Evolutionary conservation across 768 basidiomycete species (phyloP), one percentile per base, ranked within the genome.

Genomic region (Coprinopsis cinerea): DNA sequence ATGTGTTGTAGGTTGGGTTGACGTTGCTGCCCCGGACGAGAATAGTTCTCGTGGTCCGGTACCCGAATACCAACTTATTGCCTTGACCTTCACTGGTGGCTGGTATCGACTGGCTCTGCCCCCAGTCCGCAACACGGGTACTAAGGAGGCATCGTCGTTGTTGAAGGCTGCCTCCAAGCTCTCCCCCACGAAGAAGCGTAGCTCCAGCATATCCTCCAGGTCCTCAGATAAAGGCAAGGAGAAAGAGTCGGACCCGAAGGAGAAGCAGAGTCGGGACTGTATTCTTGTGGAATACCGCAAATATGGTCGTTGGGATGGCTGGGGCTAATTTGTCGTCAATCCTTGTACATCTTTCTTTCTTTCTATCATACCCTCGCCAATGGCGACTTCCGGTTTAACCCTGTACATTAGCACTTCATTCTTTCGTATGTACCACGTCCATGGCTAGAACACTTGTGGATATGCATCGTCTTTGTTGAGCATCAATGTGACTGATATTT

Each of bases 291-390:
- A 93, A 62, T 93, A 83, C 64, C 70, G 89, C 55, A 74, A 85
- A 55, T 92, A 83, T 60, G 92, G 91, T 20, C 73, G 88, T 48
- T 92, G 90, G 88, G 91, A 93, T 71, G 91, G 90, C 0, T 93
- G 91, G 91, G 80, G 73, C 26, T 83, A 60, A 61, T 10, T 10
- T 52, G 14, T 42, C 25, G 20, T 26, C 40, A 23, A 36, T 22
- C 45, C 22, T 27, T 30, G 11, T 22, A 36, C 23, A 17, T 53
- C 24, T 47, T 40, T 10, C 37, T 24, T 40, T 49, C 26, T 48
- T 25, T 17, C 41, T 28, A 13, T 39, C 9, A 39, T 39, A 39
- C 37, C 37, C 37, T 39, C 37, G 18, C 18, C 10, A 39, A 18
- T 39, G 10, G 37, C 18, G 9, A 15, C 30, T 7, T 32, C 15